Conservation (phyloP, 176 grass and related monocot species). For the Musa schizocarpa region DNA sequence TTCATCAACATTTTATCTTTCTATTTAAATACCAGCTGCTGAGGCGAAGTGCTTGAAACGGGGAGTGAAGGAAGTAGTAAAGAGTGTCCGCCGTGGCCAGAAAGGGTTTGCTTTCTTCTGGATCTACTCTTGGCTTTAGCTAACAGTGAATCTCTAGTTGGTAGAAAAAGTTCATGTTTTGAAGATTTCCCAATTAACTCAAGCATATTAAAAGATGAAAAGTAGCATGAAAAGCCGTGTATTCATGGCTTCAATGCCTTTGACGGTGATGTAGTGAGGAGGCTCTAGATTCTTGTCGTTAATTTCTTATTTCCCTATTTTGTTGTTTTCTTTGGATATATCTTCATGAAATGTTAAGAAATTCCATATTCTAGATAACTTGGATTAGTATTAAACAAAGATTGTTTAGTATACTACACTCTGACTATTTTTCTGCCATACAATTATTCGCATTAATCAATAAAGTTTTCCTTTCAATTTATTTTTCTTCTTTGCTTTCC, state of each 20-base stretch:
- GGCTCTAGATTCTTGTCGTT: too few species aligned
- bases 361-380: not conserved
- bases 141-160: not conserved
- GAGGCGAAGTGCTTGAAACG: constrained; percentile 84
- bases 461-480: not conserved
- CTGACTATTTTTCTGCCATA: not conserved
- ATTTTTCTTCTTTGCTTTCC: not conserved
- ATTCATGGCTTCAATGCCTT: too few species aligned
- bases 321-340: not conserved
- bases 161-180: not conserved
- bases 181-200: not conserved
- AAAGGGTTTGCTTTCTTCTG: constrained; percentile 46
- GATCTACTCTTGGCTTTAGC: not conserved
- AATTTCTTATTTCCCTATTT: not conserved
- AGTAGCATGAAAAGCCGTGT: too few species aligned
- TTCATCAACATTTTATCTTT: not conserved
- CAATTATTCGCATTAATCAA: not conserved
- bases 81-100: constrained; percentile 79
- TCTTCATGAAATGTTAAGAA: not conserved
- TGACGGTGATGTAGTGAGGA: too few species aligned
- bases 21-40: constrained; percentile 32
- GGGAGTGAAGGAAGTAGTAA: constrained; percentile 95
- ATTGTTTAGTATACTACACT: not conserved
- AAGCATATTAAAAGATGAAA: too few species aligned
- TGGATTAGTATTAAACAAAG: not conserved